These are phyloP conservation scores for Erodium texanum DNA, from an alignment of 441 rosid genomes.

Conservation along the genomic window DNA sequence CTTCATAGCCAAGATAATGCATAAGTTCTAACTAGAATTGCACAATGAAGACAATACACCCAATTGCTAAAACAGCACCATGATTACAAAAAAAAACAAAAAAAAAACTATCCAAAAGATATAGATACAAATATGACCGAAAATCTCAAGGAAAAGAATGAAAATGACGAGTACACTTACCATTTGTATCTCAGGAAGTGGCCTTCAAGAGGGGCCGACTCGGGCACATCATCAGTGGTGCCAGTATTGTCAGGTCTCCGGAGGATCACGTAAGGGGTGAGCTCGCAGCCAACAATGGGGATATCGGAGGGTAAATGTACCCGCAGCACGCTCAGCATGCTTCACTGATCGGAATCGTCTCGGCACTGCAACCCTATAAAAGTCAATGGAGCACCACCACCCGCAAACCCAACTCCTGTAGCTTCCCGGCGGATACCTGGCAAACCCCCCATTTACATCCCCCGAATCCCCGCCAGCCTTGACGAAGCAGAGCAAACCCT, in stretches of 20 bases:
- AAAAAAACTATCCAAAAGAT: background rate
- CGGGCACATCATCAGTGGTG: conserved; percentile 76
- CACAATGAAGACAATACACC: background rate
- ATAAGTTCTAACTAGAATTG: background rate
- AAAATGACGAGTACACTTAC: conserved; percentile 28
- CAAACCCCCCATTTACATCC: conserved; percentile 44
- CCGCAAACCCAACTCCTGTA: background rate
- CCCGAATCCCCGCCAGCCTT: conserved; percentile 18
- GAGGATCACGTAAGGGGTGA: conserved; percentile 83
- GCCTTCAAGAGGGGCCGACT: conserved; percentile 77
- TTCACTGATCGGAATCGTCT: conserved; percentile 36
- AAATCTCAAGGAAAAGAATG: background rate
- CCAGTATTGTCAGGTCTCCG: conserved; percentile 66
- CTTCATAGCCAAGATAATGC: too few relatives aligned
- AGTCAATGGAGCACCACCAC: background rate
- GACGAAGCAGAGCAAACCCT: too few relatives aligned
- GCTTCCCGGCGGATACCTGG: conserved; percentile 10
- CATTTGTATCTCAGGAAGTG: conserved; percentile 88
- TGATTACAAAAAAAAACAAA: background rate
- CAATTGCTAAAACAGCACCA: background rate
- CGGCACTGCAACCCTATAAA: conserved; percentile 3
- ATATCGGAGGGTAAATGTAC: conserved; percentile 95
- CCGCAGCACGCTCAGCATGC: conserved; percentile 98
- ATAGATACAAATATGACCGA: background rate
- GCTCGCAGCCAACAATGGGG: conserved; percentile 97